These are phyloP conservation scores for Calonectria pauciramosa DNA, from an alignment of 2,329 filamentous ascomycete genomes.

Conservation along the genomic window DNA sequence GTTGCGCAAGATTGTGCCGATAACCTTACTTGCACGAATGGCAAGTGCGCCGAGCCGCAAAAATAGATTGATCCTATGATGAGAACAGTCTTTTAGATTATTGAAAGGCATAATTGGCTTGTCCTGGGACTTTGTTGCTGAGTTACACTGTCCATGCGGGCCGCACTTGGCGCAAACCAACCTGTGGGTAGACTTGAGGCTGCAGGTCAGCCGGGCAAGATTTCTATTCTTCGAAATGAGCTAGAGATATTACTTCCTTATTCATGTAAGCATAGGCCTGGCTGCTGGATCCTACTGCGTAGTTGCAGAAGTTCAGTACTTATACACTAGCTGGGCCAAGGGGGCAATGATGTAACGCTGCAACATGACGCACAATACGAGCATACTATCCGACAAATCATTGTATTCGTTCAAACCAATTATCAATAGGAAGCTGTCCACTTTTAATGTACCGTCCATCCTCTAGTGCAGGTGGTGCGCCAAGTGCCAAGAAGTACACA, in stretches of 20 bases:
- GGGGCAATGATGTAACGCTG: background rate
- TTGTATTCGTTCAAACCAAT: background rate
- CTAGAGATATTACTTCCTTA: background rate
- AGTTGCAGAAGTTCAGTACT: background rate
- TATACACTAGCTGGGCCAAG: background rate
- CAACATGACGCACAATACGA: background rate
- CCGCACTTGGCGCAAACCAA: background rate
- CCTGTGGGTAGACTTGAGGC: background rate
- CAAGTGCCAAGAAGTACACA: background rate
- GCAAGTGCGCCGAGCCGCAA: constrained; percentile 3
- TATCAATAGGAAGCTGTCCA: background rate
- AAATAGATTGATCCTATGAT: background rate
- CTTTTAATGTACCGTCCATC: background rate
- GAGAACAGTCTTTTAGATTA: background rate
- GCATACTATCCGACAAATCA: background rate
- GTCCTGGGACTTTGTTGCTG: background rate
- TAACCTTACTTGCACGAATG: constrained; percentile 9
- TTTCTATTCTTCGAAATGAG: background rate
- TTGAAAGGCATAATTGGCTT: background rate
- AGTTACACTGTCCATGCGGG: background rate
- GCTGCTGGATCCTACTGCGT: background rate
- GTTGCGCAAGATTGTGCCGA: constrained; percentile 10
- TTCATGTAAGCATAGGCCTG: background rate
- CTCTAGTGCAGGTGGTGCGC: background rate
- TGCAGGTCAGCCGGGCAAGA: background rate